A percentile compares a stretch with the other conserved stretches of the same genome.
Conservation (phyloP, 2,329 filamentous ascomycete species). For the Pyrenophora seminiperda region DNA sequence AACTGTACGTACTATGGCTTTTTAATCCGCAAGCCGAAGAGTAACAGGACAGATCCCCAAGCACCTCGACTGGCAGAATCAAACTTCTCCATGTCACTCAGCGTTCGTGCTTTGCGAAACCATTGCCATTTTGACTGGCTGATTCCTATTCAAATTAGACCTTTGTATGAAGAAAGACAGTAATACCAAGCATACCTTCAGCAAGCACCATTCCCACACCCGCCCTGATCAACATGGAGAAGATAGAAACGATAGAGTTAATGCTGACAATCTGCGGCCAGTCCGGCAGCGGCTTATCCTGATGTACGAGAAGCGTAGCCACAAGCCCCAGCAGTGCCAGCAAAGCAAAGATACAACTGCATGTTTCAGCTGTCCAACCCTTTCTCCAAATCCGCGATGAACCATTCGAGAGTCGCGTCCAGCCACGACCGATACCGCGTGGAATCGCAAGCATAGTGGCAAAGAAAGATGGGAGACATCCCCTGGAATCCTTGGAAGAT, state of each 20-base stretch:
- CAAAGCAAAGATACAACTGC: conserved; percentile 9
- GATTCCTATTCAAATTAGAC: conserved; percentile 8
- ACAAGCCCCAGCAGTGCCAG: conserved; percentile 10
- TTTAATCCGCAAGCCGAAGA: conserved; percentile 4
- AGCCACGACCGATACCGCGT: not conserved
- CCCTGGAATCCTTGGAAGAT: not conserved
- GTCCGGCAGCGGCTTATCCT: conserved; percentile 11
- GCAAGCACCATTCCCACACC: conserved; percentile 13
- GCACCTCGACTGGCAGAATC: conserved; percentile 19
- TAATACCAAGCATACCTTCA: conserved; percentile 7
- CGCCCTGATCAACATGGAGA: conserved; percentile 13
- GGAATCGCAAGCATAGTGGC: not conserved
- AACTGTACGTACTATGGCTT: conserved; percentile 1
- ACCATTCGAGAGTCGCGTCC: not conserved
- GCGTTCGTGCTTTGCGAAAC: conserved; percentile 5
- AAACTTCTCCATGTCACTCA: conserved; percentile 14
- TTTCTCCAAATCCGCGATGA: conserved; percentile 3
- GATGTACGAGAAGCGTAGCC: conserved; percentile 8
- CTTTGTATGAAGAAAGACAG: not conserved
- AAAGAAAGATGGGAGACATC: not conserved
- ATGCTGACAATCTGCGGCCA: conserved; percentile 17
- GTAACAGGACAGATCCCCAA: conserved; percentile 13
- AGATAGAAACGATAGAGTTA: conserved; percentile 17
- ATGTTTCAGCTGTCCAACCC: conserved; percentile 13
- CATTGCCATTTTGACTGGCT: conserved; percentile 23